Evolutionary conservation across 805 yeast genomes (phyloP).

Genomic region (Saccharomyces jurei): DNA sequence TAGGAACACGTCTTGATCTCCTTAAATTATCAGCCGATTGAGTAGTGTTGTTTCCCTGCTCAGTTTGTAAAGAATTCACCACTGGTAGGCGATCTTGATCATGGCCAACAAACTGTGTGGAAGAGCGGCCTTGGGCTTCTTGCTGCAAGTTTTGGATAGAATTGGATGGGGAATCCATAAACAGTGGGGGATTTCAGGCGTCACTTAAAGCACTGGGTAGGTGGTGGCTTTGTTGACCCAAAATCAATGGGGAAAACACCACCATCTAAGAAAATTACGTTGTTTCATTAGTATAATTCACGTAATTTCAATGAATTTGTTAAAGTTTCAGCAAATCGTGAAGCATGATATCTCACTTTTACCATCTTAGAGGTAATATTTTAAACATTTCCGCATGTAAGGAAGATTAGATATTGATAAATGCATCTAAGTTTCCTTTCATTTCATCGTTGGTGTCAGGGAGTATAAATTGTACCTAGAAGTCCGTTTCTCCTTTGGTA

Average conservation of each 20-base stretch:
- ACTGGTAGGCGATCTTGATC: neutral
- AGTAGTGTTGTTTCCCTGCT: neutral
- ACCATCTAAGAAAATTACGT: neutral
- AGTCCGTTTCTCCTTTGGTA: neutral
- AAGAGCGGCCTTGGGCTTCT: neutral
- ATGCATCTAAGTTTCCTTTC: neutral
- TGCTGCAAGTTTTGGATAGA: neutral
- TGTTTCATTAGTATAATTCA: neutral
- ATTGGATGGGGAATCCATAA: neutral
- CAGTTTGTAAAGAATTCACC: neutral
- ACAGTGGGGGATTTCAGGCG: neutral
- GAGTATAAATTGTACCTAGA: neutral
- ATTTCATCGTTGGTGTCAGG: too few relatives aligned
- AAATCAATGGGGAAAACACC: neutral
- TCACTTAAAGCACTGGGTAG: neutral
- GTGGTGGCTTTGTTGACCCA: neutral
- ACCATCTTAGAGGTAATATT: neutral
- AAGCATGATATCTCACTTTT: neutral
- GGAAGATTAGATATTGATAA: neutral
- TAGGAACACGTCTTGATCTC: conserved; percentile 21
- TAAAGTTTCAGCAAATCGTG: neutral
- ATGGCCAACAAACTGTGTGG: neutral
- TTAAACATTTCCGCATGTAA: neutral
- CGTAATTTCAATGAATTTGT: neutral
- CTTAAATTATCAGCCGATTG: conserved; percentile 7